phyloP scores from a whole-genome alignment of 495 filamentous ascomycete genomes.

The Penicillium malachiteum region DNA sequence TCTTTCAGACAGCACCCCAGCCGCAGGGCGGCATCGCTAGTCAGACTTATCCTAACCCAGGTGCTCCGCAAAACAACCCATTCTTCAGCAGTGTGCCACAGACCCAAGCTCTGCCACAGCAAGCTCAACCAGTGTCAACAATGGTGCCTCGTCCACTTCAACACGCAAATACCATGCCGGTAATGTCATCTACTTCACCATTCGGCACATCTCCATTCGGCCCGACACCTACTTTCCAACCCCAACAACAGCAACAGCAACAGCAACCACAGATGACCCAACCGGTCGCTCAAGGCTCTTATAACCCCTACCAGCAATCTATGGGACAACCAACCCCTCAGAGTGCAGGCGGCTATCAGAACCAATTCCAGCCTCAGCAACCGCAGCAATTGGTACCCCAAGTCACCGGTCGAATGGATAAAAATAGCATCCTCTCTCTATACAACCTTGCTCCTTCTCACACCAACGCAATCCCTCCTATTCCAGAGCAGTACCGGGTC shows the following conservation, averaged over 20 bases:
- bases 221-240: conserved; percentile 37
- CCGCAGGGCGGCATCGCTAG: conserved; percentile 36
- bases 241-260: conserved; percentile 33
- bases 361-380: conserved; percentile 26
- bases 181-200: conserved; percentile 31
- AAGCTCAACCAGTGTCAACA: conserved; percentile 33
- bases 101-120: conserved; percentile 24
- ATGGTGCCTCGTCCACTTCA: conserved; percentile 26
- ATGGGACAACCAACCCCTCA: conserved; percentile 30
- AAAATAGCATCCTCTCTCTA: conserved; percentile 81
- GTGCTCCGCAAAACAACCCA: conserved; percentile 47
- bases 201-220: conserved; percentile 37
- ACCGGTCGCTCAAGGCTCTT: conserved; percentile 25
- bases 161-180: conserved; percentile 47
- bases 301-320: conserved; percentile 40
- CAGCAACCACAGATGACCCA: conserved; percentile 25
- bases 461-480: conserved; percentile 27
- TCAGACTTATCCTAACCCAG: conserved; percentile 31
- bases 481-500: conserved; percentile 32
- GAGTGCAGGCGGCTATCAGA: conserved; percentile 23
- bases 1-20: conserved; percentile 53
- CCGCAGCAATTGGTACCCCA: conserved; percentile 44
- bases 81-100: conserved; percentile 51
- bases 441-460: conserved; percentile 79
- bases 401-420: conserved; percentile 60